Base-by-base conservation (phyloP, 2,329 filamentous ascomycete species). In the Nemania sp. region DNA sequence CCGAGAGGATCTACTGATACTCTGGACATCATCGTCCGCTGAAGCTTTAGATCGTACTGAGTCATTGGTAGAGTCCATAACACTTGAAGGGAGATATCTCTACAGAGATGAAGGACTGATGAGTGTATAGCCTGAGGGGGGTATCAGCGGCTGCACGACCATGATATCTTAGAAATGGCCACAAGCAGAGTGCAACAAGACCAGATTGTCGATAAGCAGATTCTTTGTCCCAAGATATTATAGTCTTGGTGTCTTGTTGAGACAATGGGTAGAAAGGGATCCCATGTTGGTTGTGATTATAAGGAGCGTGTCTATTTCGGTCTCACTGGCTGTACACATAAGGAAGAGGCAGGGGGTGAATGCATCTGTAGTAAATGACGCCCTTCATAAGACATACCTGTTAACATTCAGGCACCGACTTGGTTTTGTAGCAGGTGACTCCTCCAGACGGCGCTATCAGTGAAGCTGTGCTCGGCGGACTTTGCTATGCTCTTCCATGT, bases 401-500 rank as follows among this genome's bases (percentile, higher is more conserved):
- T 35, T 49, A 40, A 46, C 45, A 58, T 51, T 11, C 48, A 61
- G 57, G 51, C 54, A 57, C 29, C 56, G 12, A 43, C 1, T 20
- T 29, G 21, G 5, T 10, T 21, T 15, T 32, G 6, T 37, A 11
- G 29, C 42, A 34, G 12, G 15, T 34, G 49, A 20, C 39, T 50
- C 51, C 20, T 51, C 59, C 20, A 11, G 29, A 29, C 17, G 11
- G 34, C 59, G 47, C 32, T 56, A 43, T 65, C 40, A 43, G 47
- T 58, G 54, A 63, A 57, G 51, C 43, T 54, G 43, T 39, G 35
- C 34, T 37, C 40, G 57, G 42, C 54, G 48, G 34, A 49, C 53
- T 46, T 60, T 65, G 55, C 62, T 57, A 63, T 15, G 45, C 29
- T 57, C 50, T 66, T 66, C 64, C 64, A 66, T 63, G 34, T 42